A percentile compares a stretch with the other conserved stretches of the same genome.
phyloP scores from a whole-genome alignment of 495 filamentous ascomycete species.

The Neurospora pannonica region DNA sequence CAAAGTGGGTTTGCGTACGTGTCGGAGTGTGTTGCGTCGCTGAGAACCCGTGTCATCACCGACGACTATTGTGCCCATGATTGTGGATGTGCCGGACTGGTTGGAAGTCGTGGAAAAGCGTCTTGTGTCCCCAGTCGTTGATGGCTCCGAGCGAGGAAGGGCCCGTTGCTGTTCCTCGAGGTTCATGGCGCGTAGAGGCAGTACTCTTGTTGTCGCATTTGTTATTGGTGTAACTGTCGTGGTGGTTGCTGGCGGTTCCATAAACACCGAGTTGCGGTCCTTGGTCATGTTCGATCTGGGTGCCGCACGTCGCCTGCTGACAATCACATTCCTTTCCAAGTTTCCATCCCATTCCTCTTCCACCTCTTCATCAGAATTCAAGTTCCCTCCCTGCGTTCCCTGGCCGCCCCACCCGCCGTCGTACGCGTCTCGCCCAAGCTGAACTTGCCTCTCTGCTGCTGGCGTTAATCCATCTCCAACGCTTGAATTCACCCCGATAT shows the following conservation, averaged over 20 bases:
- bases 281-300: conserved; percentile 11
- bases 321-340: conserved; percentile 46
- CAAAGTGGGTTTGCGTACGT: conserved; percentile 50
- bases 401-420: conserved; percentile 37
- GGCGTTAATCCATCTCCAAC: conserved; percentile 27
- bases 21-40: conserved; percentile 52
- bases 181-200: conserved; percentile 36
- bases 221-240: conserved; percentile 36
- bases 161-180: conserved; percentile 28
- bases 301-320: conserved; percentile 39
- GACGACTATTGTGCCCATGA: conserved; percentile 62
- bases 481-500: conserved; percentile 30
- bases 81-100: conserved; percentile 51
- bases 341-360: conserved; percentile 47
- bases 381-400: background rate
- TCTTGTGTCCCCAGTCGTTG: conserved; percentile 36
- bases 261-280: conserved; percentile 26
- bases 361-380: conserved; percentile 25
- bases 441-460: conserved; percentile 28
- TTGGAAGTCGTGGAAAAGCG: conserved; percentile 54
- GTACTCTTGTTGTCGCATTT: conserved; percentile 14
- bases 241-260: conserved; percentile 26
- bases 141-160: conserved; percentile 31
- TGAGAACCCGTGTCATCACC: conserved; percentile 41
- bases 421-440: conserved; percentile 21